phyloP scores from a whole-genome alignment of 768 basidiomycete genomes.

The Udeniomyces megalosporus region DNA sequence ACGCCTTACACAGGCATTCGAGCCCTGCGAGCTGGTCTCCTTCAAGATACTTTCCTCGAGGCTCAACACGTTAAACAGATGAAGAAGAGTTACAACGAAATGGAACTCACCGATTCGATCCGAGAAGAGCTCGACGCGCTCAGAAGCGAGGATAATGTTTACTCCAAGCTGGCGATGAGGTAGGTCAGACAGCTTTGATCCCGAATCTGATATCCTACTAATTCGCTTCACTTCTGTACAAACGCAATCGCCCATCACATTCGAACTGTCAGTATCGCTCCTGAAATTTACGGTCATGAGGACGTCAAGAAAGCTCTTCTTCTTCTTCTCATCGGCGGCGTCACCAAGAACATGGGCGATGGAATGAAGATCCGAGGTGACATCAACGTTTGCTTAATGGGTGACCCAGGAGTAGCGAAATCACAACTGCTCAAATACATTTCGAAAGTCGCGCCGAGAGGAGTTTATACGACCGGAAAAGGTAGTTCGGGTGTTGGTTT shows the following conservation, averaged over 20 bases:
- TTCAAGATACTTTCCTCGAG: constrained; percentile 95
- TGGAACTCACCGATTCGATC: constrained; percentile 82
- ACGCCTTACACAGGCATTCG: constrained; percentile 96
- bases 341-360: constrained; percentile 85
- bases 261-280: constrained; percentile 56
- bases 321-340: constrained; percentile 82
- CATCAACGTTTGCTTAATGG: constrained; percentile 95
- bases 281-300: constrained; percentile 93
- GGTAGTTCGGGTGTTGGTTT: constrained; percentile 97
- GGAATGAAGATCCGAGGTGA: constrained; percentile 99
- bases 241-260: not conserved
- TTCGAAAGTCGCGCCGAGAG: constrained; percentile 91
- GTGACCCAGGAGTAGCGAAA: constrained; percentile 98
- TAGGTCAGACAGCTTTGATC: too few relatives aligned
- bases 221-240: not conserved
- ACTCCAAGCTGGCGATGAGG: constrained; percentile 60
- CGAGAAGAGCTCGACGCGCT: constrained; percentile 51
- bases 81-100: constrained; percentile 91
- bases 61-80: constrained; percentile 77
- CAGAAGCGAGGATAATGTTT: constrained; percentile 58
- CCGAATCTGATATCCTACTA: too few relatives aligned
- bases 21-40: constrained; percentile 84
- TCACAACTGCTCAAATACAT: constrained; percentile 96
- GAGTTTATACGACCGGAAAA: constrained; percentile 95
- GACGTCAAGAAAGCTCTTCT: constrained; percentile 95